These are phyloP conservation scores for Shiraia sp. DNA, from an alignment of 2,329 filamentous ascomycete species.

Conservation along the genomic window DNA sequence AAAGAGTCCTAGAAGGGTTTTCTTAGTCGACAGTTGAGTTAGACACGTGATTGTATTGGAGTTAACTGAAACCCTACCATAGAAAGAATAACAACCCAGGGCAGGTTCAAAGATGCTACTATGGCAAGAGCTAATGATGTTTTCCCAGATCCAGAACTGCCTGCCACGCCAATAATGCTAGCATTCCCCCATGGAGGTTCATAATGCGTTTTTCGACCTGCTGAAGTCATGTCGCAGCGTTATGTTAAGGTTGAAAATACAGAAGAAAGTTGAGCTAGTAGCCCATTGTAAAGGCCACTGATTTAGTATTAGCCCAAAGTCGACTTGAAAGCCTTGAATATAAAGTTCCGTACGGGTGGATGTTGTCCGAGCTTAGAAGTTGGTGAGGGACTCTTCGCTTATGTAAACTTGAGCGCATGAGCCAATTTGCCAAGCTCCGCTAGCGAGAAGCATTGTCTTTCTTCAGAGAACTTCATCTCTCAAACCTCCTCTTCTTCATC, in stretches of 20 bases:
- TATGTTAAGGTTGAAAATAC: too few relatives aligned
- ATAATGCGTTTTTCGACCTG: constrained; percentile 66
- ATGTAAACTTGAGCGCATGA: too few relatives aligned
- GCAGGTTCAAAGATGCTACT: constrained; percentile 83
- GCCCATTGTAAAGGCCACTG: too few relatives aligned
- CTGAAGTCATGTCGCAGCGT: constrained; percentile 32
- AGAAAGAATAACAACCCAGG: constrained; percentile 96
- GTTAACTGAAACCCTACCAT: constrained; percentile 66
- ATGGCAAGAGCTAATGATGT: constrained; percentile 93
- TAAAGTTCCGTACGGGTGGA: too few relatives aligned
- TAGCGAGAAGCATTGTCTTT: constrained; percentile 32
- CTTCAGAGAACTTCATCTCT: constrained; percentile 23
- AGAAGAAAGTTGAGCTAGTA: too few relatives aligned
- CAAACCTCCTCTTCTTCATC: constrained; percentile 25
- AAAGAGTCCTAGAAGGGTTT: constrained; percentile 84
- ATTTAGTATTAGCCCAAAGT: too few relatives aligned
- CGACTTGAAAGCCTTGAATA: too few relatives aligned
- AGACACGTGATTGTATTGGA: constrained; percentile 28
- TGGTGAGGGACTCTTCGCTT: too few relatives aligned
- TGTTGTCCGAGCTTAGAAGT: too few relatives aligned
- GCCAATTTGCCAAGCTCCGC: constrained; percentile 22
- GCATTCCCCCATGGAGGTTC: constrained; percentile 94
- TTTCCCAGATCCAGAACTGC: constrained; percentile 93
- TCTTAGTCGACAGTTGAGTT: constrained; percentile 15
- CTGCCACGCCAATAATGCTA: constrained; percentile 94